phyloP scores from a whole-genome alignment of 805 yeast genomes.

The Debaryomyces maramus region DNA sequence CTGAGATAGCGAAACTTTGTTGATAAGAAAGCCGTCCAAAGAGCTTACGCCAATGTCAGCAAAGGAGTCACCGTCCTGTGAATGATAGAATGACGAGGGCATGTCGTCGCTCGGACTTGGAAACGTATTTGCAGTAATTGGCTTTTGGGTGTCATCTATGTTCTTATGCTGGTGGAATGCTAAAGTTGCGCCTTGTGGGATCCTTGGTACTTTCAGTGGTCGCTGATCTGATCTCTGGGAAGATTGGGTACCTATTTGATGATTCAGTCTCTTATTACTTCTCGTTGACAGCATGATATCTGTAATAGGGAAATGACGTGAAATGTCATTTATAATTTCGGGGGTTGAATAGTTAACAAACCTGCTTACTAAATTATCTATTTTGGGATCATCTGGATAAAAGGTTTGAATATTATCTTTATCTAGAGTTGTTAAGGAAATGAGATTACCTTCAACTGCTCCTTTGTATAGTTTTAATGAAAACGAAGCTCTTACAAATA shows the following conservation, averaged over 20 bases:
- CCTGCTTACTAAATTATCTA: not conserved
- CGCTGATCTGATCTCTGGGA: conserved; percentile 1
- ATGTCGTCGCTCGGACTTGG: not conserved
- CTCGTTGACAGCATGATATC: not conserved
- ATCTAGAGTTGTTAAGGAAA: conserved; percentile 4
- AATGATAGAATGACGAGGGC: conserved; percentile 1
- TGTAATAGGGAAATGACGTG: not conserved
- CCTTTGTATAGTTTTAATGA: conserved; percentile 11
- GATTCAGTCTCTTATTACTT: not conserved
- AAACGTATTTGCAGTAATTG: conserved; percentile 3
- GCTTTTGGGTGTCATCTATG: conserved; percentile 10
- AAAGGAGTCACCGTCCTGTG: not conserved
- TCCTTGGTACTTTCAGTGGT: conserved; percentile 5
- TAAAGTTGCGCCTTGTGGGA: conserved; percentile 7
- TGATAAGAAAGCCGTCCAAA: conserved; percentile 7
- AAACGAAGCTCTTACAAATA: conserved; percentile 10
- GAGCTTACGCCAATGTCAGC: conserved; percentile 2
- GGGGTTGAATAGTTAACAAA: not conserved
- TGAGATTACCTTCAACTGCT: conserved; percentile 10
- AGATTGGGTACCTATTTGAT: no score
- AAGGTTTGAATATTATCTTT: conserved; percentile 1
- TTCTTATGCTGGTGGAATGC: conserved; percentile 8
- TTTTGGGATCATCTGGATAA: conserved; percentile 4
- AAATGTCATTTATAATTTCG: not conserved
- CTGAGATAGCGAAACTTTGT: conserved; percentile 6